Conservation (phyloP, 768 basidiomycete species). For the Omphalotus guepiniiformis region DNA sequence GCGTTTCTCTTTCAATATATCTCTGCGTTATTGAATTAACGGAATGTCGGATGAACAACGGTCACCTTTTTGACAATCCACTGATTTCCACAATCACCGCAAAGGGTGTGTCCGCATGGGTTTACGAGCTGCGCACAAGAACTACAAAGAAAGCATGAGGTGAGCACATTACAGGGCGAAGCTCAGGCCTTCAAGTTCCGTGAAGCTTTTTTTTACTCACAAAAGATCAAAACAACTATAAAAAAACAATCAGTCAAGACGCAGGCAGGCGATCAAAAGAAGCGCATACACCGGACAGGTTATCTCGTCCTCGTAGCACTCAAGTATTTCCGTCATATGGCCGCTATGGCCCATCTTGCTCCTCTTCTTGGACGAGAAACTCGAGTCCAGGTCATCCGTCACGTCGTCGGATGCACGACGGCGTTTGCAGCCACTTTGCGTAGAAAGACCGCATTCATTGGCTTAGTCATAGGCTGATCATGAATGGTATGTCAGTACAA, state of each 20-base stretch:
- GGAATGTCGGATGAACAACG: constrained; percentile 13
- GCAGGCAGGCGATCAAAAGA: background rate
- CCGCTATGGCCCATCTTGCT: too few species aligned
- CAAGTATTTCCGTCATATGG: constrained; percentile 28
- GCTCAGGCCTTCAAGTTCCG: background rate
- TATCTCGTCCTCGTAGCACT: constrained; percentile 58
- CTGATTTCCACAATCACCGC: constrained; percentile 59
- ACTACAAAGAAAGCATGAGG: constrained; percentile 26
- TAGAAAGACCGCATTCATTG: too few species aligned
- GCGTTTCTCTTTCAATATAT: constrained; percentile 26
- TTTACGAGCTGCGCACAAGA: constrained; percentile 58
- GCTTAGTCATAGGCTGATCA: too few species aligned
- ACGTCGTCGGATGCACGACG: too few species aligned
- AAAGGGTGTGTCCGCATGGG: constrained; percentile 73
- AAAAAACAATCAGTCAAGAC: background rate
- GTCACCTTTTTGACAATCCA: constrained; percentile 57
- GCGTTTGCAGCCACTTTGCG: too few species aligned
- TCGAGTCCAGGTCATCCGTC: too few species aligned
- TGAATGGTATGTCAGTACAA: too few species aligned
- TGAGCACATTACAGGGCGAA: constrained; percentile 1
- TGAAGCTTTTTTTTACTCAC: constrained; percentile 48
- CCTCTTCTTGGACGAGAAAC: constrained; percentile 31
- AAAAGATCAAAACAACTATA: constrained; percentile 67
- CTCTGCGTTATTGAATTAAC: background rate
- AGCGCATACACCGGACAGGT: constrained; percentile 66